Base-by-base conservation (phyloP, 192 early-diverging fungal genomes). In the Irineochytrium annulatum region DNA sequence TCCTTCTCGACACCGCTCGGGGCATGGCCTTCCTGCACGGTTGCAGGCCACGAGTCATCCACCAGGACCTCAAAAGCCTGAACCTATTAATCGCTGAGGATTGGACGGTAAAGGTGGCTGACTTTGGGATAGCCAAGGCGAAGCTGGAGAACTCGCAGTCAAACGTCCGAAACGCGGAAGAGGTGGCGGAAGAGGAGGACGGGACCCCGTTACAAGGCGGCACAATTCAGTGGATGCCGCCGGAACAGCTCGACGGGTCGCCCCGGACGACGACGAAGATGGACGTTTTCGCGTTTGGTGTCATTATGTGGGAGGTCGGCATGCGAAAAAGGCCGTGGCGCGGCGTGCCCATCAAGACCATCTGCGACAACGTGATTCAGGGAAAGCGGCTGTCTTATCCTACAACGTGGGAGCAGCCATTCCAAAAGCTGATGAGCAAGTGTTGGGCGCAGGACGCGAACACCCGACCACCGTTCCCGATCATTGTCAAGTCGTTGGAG, bases 221-320 rank as follows among this genome's bases (percentile, higher is more conserved):
- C 26, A 49, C 46, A 22, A 8, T 22, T 8, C 13, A 8, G 24
- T 49, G 46, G 46, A 49, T 49, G 46, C 26, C 46, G 5, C 46
- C 46, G 11, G 46, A 49, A 24, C n/a, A n/a, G n/a, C n/a, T 49
- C 5, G 8, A 8, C 11, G 13, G 13, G 6, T 14, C 13, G 46
- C 17, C 17, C 11, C 13, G 24, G n/a, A 14, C 46, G 6, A 20
- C 46, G 13, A 49, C 46, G 24, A 49, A 49, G 26, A 49, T 49
- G 46, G 46, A 49, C 22, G 11, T 8, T 5, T 49, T 49, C 24
- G 13, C 46, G 13, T 49, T 49, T 49, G 46, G 17, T 14, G 46
- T 49, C 46, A 49, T 49, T 22, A 49, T 49, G 46, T 49, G 46
- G 46, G 46, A 49, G 46, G 46, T 49, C 17, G 46, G 17, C 24